Percentiles rank a stretch among this genome's conserved stretches.
Evolutionary conservation across 2,329 filamentous ascomycete genomes (phyloP).

Genomic region (Aureobasidium namibiae): DNA sequence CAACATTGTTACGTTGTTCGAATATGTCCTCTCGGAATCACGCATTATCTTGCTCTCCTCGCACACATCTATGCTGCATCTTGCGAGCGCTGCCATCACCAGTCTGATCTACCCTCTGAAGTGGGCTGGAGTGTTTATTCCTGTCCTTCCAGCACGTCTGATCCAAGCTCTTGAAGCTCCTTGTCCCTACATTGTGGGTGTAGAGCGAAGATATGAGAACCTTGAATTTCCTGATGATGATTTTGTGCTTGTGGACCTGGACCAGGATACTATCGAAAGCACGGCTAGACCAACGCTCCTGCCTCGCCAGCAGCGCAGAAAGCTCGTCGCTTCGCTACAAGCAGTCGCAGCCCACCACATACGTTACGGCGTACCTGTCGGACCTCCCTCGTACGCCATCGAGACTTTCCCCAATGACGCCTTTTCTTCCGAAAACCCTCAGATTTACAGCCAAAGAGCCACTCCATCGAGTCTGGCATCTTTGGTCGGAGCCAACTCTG

Average conservation of each 20-base stretch:
- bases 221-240: conserved; percentile 87
- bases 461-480: conserved; percentile 67
- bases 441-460: conserved; percentile 67
- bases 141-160: conserved; percentile 76
- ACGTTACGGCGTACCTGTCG: conserved; percentile 76
- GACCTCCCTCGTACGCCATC: conserved; percentile 84
- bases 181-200: conserved; percentile 93
- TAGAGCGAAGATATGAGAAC: conserved; percentile 83
- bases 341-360: conserved; percentile 83
- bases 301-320: conserved; percentile 81
- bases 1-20: conserved; percentile 86
- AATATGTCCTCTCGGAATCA: conserved; percentile 87
- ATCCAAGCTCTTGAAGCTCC: conserved; percentile 88
- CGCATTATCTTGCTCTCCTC: conserved; percentile 94
- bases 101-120: conserved; percentile 83
- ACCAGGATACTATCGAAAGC: conserved; percentile 82
- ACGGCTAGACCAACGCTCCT: conserved; percentile 69
- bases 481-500: conserved; percentile 82
- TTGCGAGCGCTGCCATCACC: conserved; percentile 79
- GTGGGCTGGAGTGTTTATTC: conserved; percentile 92
- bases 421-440: conserved; percentile 78
- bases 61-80: conserved; percentile 90
- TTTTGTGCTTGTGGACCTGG: conserved; percentile 88
- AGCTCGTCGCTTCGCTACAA: conserved; percentile 80
- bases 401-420: conserved; percentile 88